These are phyloP conservation scores for Sungouiella blattae DNA, from an alignment of 805 yeast genomes.

Conservation along the genomic window DNA sequence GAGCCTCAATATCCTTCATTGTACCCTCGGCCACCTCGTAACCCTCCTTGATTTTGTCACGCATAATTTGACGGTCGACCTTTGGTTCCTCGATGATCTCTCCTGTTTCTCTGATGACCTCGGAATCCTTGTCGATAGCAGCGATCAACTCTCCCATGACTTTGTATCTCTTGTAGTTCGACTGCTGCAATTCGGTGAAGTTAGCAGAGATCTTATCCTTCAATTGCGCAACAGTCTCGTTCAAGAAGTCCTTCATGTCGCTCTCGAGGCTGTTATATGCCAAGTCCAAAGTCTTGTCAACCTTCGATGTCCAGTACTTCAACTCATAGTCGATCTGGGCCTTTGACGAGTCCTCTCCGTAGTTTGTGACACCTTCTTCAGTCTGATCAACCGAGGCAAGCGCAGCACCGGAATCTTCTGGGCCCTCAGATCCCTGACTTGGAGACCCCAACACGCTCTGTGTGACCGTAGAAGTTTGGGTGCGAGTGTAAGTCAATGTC, in stretches of 20 bases:
- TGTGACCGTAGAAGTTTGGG: constrained; percentile 6
- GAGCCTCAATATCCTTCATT: constrained; percentile 20
- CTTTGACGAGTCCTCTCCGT: constrained; percentile 3
- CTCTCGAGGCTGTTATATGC: constrained; percentile 29
- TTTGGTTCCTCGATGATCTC: constrained; percentile 9
- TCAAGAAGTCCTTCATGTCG: constrained; percentile 29
- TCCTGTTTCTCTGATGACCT: constrained; percentile 21
- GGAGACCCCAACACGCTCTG: too few relatives aligned
- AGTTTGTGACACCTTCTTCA: background rate
- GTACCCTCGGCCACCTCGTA: constrained; percentile 21
- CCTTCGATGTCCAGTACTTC: constrained; percentile 29
- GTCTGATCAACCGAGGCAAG: background rate
- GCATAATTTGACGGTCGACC: constrained; percentile 31
- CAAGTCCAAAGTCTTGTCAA: constrained; percentile 31
- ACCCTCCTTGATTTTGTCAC: constrained; percentile 29
- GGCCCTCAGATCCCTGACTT: background rate
- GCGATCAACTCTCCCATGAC: constrained; percentile 26
- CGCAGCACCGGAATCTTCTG: background rate
- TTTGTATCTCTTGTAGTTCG: constrained; percentile 29
- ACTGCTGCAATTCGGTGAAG: constrained; percentile 26
- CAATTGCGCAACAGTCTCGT: constrained; percentile 20
- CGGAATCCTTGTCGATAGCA: constrained; percentile 32
- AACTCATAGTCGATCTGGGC: constrained; percentile 30
- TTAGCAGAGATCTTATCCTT: constrained; percentile 22
- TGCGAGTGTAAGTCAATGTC: constrained; percentile 9